phyloP scores from a whole-genome alignment of 345 rosid genomes.

The Raphanus raphanistrum region DNA sequence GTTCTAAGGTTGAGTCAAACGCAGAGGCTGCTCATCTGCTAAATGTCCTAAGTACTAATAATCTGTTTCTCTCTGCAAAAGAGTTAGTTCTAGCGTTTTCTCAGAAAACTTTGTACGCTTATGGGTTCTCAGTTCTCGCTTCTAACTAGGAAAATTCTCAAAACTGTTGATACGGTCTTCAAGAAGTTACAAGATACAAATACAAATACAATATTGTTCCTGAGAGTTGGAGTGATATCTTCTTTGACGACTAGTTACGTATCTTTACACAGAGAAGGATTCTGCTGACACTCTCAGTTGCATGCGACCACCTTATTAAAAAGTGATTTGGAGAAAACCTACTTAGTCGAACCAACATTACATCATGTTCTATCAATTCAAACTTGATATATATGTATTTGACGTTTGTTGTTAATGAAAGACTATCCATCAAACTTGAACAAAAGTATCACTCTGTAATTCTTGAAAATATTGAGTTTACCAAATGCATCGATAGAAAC shows the following conservation, averaged over 20 bases:
- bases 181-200: no score
- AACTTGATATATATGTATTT: slow-evolving; percentile 34
- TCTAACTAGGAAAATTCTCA: no score
- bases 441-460: neutral
- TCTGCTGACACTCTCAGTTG: slow-evolving; percentile 57
- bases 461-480: no score
- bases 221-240: slow-evolving; percentile 49
- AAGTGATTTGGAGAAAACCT: slow-evolving; percentile 53
- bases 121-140: no score
- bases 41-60: slow-evolving; percentile 58
- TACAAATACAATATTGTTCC: slow-evolving; percentile 27
- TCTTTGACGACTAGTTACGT: slow-evolving; percentile 55
- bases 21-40: slow-evolving; percentile 71
- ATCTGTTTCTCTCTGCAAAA: slow-evolving; percentile 54
- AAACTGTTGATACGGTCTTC: no score
- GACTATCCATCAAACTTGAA: neutral
- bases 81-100: slow-evolving; percentile 42
- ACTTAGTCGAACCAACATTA: slow-evolving; percentile 41
- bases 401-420: no score
- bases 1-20: slow-evolving; percentile 46
- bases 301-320: slow-evolving; percentile 56
- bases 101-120: no score
- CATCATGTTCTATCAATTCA: no score
- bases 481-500: no score
- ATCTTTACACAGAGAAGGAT: slow-evolving; percentile 47